Evolutionary conservation across 2,329 filamentous ascomycete genomes (phyloP), one percentile per base, ranked within the genome.

Genomic region (Diplocarpon mali): DNA sequence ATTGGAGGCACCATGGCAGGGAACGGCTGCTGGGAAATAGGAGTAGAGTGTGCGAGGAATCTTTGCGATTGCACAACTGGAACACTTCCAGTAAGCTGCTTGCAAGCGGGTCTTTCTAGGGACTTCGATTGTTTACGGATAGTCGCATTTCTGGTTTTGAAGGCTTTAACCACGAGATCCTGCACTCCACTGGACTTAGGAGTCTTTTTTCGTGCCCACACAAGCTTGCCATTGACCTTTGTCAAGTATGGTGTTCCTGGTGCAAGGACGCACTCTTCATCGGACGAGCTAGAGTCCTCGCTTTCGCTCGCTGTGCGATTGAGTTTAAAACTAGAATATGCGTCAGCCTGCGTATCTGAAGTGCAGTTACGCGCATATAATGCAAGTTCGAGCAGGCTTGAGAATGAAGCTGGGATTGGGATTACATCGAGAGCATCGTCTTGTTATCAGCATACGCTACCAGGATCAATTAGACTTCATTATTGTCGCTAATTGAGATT

Each of bases 211-310:
- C 56, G 54, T 16, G 54, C 58, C 53, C 60, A 53, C 5, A 57
- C 55, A 5, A 60, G 45, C 42, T 50, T 55, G 14, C 59, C 59
- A 29, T 57, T 57, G 24, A 56, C 35, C 40, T 59, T 60, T 9
- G 58, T 59, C 5, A 60, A 15, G 45, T 60, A 60, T 9, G 55
- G 51, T 14, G 15, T 29, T 8, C 53, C 54, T 20, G 55, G 38
- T 15, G 57, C 54, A 20, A 57, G 40, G 7, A 53, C 38, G 32
- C 39, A 24, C 35, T 38, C 32, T 32, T 42, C 10, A n/a, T 34
- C 32, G 1, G 35, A 24, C 13, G 17, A 17, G 15, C 34, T 20
- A 12, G n/a, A 37, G 5, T 37, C 30, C 8, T 46, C 44, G 14
- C 30, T 34, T 8, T 40, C 35, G 15, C 35, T 38, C 16, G 35